Percentiles rank a stretch among this genome's conserved stretches.
Conservation (phyloP, 495 filamentous ascomycete genomes). For the Pyrenula aspistea region DNA sequence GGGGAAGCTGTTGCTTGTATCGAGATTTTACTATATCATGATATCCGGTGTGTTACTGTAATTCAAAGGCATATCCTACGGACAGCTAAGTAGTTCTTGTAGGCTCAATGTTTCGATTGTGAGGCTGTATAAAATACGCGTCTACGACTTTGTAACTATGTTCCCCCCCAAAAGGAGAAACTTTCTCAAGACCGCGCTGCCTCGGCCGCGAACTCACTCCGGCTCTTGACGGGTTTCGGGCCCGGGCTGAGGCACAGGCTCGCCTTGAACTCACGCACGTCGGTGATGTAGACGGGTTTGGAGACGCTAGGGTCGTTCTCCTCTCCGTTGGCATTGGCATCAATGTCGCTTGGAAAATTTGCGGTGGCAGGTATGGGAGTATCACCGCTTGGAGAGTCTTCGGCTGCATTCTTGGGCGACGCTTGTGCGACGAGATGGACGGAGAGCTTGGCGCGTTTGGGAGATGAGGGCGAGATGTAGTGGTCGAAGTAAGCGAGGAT, state of each 20-base stretch:
- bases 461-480: slow-evolving; percentile 64
- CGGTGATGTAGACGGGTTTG: slow-evolving; percentile 35
- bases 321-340: slow-evolving; percentile 19
- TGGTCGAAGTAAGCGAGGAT: slow-evolving; percentile 67
- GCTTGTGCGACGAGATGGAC: slow-evolving; percentile 72
- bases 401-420: slow-evolving; percentile 10
- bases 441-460: slow-evolving; percentile 63
- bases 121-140: too few species aligned
- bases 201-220: slow-evolving; percentile 61
- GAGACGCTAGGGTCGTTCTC: neutral
- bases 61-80: too few species aligned
- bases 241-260: slow-evolving; percentile 41
- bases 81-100: too few species aligned
- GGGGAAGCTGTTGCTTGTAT: too few species aligned
- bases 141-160: too few species aligned
- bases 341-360: too few species aligned
- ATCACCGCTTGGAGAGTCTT: slow-evolving; percentile 16
- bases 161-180: too few species aligned
- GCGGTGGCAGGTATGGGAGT: too few species aligned
- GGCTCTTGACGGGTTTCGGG: slow-evolving; percentile 42
- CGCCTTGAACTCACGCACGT: slow-evolving; percentile 54
- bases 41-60: too few species aligned
- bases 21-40: too few species aligned
- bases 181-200: too few species aligned
- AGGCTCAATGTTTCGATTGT: too few species aligned